Conservation (phyloP, 2,329 filamentous ascomycete species). For the Diaporthe sp. region DNA sequence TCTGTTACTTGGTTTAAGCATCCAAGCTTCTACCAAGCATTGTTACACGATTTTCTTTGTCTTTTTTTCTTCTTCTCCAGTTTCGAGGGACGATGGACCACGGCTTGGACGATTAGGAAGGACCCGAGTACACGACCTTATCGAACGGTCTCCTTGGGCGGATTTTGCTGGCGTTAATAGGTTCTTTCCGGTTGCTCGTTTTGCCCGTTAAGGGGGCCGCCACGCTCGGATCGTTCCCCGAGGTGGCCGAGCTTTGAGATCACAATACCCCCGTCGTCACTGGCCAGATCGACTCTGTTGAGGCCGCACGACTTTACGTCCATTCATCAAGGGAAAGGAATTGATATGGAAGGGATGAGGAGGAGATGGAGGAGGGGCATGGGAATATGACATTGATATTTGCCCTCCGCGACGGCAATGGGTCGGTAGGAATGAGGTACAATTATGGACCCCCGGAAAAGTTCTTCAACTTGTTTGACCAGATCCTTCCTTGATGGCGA, state of each 20-base stretch:
- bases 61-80: slow-evolving; percentile 21
- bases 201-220: slow-evolving; percentile 33
- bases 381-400: slow-evolving; percentile 33
- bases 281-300: slow-evolving; percentile 33
- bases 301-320: slow-evolving; percentile 40
- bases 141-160: slow-evolving; percentile 36
- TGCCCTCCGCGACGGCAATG: slow-evolving; percentile 28
- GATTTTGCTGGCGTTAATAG: slow-evolving; percentile 40
- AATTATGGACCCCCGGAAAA: slow-evolving; percentile 41
- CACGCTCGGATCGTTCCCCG: slow-evolving; percentile 31
- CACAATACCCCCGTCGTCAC: slow-evolving; percentile 43
- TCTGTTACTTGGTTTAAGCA: slow-evolving; percentile 38
- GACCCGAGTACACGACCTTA: slow-evolving; percentile 33
- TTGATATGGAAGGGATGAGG: neutral
- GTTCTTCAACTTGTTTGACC: slow-evolving; percentile 34
- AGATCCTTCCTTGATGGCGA: neutral
- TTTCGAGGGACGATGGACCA: slow-evolving; percentile 11
- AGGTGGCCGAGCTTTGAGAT: slow-evolving; percentile 40
- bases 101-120: slow-evolving; percentile 35
- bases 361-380: slow-evolving; percentile 59
- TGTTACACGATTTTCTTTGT: slow-evolving; percentile 33
- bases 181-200: slow-evolving; percentile 41
- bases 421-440: slow-evolving; percentile 36
- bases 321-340: slow-evolving; percentile 38
- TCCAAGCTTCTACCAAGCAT: slow-evolving; percentile 41